phyloP scores from a whole-genome alignment of 768 basidiomycete species.

The Rhodotorula taiwanensis region DNA sequence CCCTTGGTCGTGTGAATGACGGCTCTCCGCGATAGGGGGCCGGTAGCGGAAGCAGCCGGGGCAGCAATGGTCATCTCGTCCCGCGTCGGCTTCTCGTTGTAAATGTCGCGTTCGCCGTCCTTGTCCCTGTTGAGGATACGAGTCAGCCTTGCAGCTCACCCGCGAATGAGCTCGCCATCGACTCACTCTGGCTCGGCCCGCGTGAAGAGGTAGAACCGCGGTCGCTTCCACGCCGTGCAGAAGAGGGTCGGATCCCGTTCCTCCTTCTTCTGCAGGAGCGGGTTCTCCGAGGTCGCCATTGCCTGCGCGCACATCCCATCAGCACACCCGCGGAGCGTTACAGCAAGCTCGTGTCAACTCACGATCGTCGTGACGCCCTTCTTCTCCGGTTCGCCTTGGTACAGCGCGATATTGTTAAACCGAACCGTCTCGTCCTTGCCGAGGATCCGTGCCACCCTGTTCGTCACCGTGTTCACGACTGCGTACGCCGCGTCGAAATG shows the following conservation, averaged over 20 bases:
- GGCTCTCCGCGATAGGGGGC: slow-evolving; percentile 65
- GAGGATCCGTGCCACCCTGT: slow-evolving; percentile 75
- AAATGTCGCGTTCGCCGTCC: slow-evolving; percentile 81
- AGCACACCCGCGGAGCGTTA: background rate
- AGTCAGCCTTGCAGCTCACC: no score
- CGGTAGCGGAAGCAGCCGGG: slow-evolving; percentile 44
- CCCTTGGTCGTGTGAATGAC: slow-evolving; percentile 93
- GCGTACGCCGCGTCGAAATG: no score
- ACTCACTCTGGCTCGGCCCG: slow-evolving; percentile 80
- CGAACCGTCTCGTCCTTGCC: slow-evolving; percentile 92
- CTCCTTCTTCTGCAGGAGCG: slow-evolving; percentile 77
- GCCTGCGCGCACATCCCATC: slow-evolving; percentile 57
- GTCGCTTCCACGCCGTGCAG: slow-evolving; percentile 85
- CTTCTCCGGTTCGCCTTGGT: slow-evolving; percentile 90
- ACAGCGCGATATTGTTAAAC: slow-evolving; percentile 78
- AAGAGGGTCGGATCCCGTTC: slow-evolving; percentile 83
- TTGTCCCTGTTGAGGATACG: slow-evolving; percentile 59
- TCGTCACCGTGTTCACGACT: slow-evolving; percentile 94
- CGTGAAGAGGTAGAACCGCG: slow-evolving; percentile 91
- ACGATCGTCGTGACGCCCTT: slow-evolving; percentile 74
- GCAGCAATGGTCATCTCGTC: slow-evolving; percentile 87
- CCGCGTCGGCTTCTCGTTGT: slow-evolving; percentile 93
- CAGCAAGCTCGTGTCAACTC: slow-evolving; percentile 43
- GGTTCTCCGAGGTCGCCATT: slow-evolving; percentile 93
- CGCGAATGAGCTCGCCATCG: no score